Evolutionary conservation across 139 green algal genomes (phyloP).

Genomic region (Tetraselmis striata): DNA sequence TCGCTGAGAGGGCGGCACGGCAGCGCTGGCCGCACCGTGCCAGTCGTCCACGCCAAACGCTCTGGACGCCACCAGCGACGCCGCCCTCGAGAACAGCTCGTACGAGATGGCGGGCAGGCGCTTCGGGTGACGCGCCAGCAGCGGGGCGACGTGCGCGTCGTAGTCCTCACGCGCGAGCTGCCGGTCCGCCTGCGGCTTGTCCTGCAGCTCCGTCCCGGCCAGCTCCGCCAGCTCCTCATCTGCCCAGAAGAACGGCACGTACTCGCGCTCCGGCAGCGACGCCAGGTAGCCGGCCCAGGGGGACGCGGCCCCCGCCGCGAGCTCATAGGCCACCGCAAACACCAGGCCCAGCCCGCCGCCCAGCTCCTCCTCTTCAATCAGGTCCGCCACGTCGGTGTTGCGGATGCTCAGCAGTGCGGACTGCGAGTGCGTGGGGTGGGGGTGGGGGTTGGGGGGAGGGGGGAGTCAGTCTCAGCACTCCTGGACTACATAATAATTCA

Average conservation of each 20-base stretch:
- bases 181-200: conserved; percentile 33
- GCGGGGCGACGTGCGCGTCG: conserved; percentile 32
- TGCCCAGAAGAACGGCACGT: conserved; percentile 69
- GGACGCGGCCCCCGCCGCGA: conserved; percentile 7
- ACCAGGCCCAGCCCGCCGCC: conserved; percentile 60
- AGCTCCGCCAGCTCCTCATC: conserved; percentile 39
- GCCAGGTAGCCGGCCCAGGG: conserved; percentile 58
- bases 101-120: conserved; percentile 13
- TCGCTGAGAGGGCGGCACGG: too few species aligned
- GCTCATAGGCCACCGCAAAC: conserved; percentile 65
- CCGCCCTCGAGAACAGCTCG: conserved; percentile 47
- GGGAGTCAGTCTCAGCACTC: too few species aligned
- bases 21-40: conserved; percentile 50
- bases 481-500: too few species aligned
- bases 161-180: conserved; percentile 45
- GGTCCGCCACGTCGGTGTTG: conserved; percentile 32
- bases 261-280: conserved; percentile 43
- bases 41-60: conserved; percentile 70
- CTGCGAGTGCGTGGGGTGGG: too few species aligned
- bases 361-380: conserved; percentile 47
- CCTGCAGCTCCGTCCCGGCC: conserved; percentile 48
- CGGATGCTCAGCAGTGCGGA: conserved; percentile 37
- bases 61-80: conserved; percentile 61
- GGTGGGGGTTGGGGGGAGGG: too few species aligned
- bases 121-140: conserved; percentile 31